Conservation (phyloP, 1,139 yeast genomes). For the Wickerhamomyces sp. region DNA sequence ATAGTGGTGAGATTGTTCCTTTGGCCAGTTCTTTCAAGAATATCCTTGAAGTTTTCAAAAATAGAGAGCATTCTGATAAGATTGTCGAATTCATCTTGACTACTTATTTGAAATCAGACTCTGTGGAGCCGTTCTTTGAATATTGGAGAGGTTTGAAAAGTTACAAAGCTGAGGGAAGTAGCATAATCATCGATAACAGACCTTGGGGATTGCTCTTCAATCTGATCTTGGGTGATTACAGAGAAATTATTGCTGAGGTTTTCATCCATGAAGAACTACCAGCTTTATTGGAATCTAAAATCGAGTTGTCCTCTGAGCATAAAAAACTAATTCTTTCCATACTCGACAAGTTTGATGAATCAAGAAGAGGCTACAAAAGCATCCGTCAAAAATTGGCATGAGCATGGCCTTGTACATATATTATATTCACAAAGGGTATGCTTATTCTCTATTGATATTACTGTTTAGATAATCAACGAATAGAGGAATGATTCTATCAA, state of each 20-base stretch:
- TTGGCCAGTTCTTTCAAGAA: conserved; percentile 8
- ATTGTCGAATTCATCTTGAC: conserved; percentile 15
- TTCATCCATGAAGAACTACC: conserved; percentile 13
- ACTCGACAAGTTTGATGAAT: conserved; percentile 12
- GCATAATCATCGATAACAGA: conserved; percentile 18
- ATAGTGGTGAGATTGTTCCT: conserved; percentile 7
- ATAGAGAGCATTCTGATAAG: conserved; percentile 2
- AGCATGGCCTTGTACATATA: not conserved
- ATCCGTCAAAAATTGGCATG: conserved; percentile 6
- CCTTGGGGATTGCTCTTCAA: conserved; percentile 26
- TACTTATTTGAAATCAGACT: conserved; percentile 15
- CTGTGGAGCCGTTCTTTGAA: conserved; percentile 10
- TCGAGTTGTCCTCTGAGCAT: conserved; percentile 2
- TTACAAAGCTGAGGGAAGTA: not conserved
- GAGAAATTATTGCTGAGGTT: conserved; percentile 12
- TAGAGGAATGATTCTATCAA: conserved; percentile 58
- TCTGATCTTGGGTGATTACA: conserved; percentile 9
- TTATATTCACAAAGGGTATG: not conserved
- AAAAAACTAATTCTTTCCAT: conserved; percentile 4
- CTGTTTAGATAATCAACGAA: conserved; percentile 71
- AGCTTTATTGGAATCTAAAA: conserved; percentile 4
- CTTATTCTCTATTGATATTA: conserved; percentile 29
- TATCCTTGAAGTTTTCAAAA: conserved; percentile 7
- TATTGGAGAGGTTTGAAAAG: conserved; percentile 15
- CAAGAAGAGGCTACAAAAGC: conserved; percentile 9